phyloP scores from a whole-genome alignment of 129 eudicot species.

The Flaveria sonorensis region DNA sequence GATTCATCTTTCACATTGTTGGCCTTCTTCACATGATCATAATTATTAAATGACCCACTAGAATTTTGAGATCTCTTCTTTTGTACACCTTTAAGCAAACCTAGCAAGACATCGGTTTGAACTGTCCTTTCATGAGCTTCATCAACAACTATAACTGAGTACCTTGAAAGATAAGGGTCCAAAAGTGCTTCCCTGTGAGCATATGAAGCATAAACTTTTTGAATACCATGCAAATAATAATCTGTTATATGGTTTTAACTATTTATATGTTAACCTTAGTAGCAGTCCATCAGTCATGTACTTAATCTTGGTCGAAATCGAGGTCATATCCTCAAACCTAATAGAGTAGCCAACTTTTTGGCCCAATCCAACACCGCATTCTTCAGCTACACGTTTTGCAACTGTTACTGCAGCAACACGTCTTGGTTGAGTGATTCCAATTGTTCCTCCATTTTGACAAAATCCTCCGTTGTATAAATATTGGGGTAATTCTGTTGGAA shows the following conservation, averaged over 20 bases:
- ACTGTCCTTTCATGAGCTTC: slow-evolving; percentile 99
- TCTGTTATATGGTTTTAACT: background rate
- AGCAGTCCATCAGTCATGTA: slow-evolving; percentile 97
- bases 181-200: slow-evolving; percentile 87
- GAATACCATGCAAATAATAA: slow-evolving; percentile 2
- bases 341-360: slow-evolving; percentile 92
- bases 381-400: slow-evolving; percentile 97
- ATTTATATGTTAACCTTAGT: slow-evolving; percentile 55
- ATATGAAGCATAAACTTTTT: slow-evolving; percentile 17
- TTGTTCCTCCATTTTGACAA: slow-evolving; percentile 69
- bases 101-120: slow-evolving; percentile 92
- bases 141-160: slow-evolving; percentile 89
- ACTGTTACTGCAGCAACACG: slow-evolving; percentile 98
- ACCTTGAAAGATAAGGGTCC: slow-evolving; percentile 84
- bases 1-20: slow-evolving; percentile 42
- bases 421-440: slow-evolving; percentile 93
- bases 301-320: slow-evolving; percentile 71
- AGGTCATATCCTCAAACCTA: slow-evolving; percentile 91
- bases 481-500: slow-evolving; percentile 79
- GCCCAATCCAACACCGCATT: slow-evolving; percentile 78
- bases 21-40: slow-evolving; percentile 25
- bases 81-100: slow-evolving; percentile 81
- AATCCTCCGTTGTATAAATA: slow-evolving; percentile 77
- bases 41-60: slow-evolving; percentile 17
- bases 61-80: slow-evolving; percentile 53